Evolutionary conservation across 495 filamentous ascomycete genomes (phyloP).

Genomic region (Talaromyces thailandensis): DNA sequence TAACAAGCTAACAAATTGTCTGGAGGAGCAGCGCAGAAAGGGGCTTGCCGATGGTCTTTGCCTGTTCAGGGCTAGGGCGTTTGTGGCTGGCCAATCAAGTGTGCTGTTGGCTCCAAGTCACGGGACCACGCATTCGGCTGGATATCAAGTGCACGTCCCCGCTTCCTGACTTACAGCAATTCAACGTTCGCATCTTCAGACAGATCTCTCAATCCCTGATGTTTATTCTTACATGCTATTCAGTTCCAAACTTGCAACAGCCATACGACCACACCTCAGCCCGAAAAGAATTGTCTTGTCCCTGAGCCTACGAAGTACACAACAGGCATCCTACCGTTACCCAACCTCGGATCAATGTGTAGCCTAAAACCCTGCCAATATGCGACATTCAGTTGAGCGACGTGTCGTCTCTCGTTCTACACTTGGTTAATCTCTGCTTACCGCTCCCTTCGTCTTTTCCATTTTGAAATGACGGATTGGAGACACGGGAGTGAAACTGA

Average conservation of each 20-base stretch:
- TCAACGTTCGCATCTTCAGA: not conserved
- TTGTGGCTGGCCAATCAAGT: not conserved
- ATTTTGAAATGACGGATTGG: not conserved
- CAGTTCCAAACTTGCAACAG: not conserved
- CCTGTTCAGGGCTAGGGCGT: not conserved
- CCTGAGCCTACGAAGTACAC: not conserved
- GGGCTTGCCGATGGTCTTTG: conserved; percentile 1
- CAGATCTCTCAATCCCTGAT: not conserved
- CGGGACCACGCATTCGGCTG: not conserved
- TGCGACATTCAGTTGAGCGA: not conserved
- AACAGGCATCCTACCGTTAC: not conserved
- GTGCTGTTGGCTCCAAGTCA: not conserved
- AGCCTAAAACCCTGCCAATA: not conserved
- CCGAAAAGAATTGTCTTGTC: not conserved
- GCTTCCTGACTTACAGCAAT: not conserved
- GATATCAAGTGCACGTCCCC: not conserved
- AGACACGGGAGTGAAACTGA: not conserved
- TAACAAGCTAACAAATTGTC: not conserved
- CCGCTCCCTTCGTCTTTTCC: not conserved
- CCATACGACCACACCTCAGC: not conserved
- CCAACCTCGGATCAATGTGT: not conserved
- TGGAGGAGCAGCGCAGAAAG: not conserved
- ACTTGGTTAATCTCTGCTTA: not conserved
- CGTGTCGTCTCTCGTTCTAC: not conserved
- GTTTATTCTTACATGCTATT: not conserved